Percentiles rank a stretch among this genome's conserved stretches.
phyloP scores from a whole-genome alignment of 306 rosid species.

The Delonix regia region DNA sequence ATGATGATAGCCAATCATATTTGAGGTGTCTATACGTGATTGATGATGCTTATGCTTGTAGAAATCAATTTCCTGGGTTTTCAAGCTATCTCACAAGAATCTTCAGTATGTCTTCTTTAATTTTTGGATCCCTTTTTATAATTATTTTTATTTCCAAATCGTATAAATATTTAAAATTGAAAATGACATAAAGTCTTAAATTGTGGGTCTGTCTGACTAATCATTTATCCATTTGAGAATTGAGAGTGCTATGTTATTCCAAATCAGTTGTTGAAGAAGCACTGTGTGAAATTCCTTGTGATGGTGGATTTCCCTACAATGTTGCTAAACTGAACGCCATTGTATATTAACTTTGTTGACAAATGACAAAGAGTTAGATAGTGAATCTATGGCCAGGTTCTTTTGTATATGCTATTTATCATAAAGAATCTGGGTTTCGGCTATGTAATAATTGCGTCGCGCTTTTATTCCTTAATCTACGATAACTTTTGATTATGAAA shows the following conservation, averaged over 20 bases:
- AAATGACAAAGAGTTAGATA: conserved; percentile 33
- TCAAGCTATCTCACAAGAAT: conserved; percentile 77
- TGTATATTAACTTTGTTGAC: conserved; percentile 53
- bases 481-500: conserved; percentile 28
- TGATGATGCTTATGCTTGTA: conserved; percentile 79
- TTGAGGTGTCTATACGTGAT: conserved; percentile 45
- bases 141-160: conserved; percentile 12
- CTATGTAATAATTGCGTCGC: background rate
- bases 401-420: conserved; percentile 20
- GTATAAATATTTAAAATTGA: conserved; percentile 40
- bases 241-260: conserved; percentile 39
- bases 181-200: conserved; percentile 68
- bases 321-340: conserved; percentile 27
- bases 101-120: conserved; percentile 42
- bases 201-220: conserved; percentile 39
- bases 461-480: background rate
- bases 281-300: conserved; percentile 43
- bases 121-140: background rate
- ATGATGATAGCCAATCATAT: conserved; percentile 52
- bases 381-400: conserved; percentile 8
- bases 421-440: background rate
- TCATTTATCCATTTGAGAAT: conserved; percentile 41
- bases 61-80: conserved; percentile 85
- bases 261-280: conserved; percentile 24
- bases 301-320: conserved; percentile 38